Percentiles rank a stretch among this genome's conserved stretches.
Evolutionary conservation across 2,329 filamentous ascomycete species (phyloP).

Genomic region (Hysterium pulicare): DNA sequence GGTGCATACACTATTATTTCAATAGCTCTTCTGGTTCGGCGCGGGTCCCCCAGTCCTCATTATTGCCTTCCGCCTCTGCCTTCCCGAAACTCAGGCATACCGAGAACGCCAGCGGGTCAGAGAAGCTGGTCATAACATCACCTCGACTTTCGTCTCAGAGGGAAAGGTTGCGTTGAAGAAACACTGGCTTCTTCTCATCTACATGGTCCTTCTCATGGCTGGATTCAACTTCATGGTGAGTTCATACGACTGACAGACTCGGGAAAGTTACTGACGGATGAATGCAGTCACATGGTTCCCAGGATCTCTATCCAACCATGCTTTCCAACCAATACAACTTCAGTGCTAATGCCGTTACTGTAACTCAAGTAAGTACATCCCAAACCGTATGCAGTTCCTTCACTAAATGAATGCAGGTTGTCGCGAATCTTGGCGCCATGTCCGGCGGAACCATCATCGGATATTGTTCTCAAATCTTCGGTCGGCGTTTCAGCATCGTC

Average conservation of each 20-base stretch:
- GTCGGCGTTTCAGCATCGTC: slow-evolving; percentile 47
- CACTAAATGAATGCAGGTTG: no score
- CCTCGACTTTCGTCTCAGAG: slow-evolving; percentile 68
- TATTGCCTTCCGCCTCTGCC: slow-evolving; percentile 71
- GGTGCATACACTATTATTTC: background rate
- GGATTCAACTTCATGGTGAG: slow-evolving; percentile 83
- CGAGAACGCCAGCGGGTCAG: slow-evolving; percentile 63
- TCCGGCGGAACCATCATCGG: slow-evolving; percentile 46
- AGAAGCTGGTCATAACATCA: slow-evolving; percentile 55
- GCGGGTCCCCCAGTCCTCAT: slow-evolving; percentile 76
- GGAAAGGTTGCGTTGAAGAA: slow-evolving; percentile 73
- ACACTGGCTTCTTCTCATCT: slow-evolving; percentile 77
- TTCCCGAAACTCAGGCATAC: slow-evolving; percentile 77
- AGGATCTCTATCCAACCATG: slow-evolving; percentile 63
- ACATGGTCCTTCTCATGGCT: slow-evolving; percentile 82
- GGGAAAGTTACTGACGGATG: slow-evolving; percentile 3
- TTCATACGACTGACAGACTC: background rate
- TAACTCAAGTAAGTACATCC: no score
- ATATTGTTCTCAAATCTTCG: slow-evolving; percentile 46
- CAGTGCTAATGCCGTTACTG: slow-evolving; percentile 44
- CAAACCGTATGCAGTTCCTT: no score
- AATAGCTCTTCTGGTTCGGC: slow-evolving; percentile 76
- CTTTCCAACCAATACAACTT: slow-evolving; percentile 57
- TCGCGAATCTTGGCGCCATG: slow-evolving; percentile 51
- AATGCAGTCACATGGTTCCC: slow-evolving; percentile 63